Conservation (phyloP, 2,329 filamentous ascomycete genomes). For the Hypoxylon sp. region DNA sequence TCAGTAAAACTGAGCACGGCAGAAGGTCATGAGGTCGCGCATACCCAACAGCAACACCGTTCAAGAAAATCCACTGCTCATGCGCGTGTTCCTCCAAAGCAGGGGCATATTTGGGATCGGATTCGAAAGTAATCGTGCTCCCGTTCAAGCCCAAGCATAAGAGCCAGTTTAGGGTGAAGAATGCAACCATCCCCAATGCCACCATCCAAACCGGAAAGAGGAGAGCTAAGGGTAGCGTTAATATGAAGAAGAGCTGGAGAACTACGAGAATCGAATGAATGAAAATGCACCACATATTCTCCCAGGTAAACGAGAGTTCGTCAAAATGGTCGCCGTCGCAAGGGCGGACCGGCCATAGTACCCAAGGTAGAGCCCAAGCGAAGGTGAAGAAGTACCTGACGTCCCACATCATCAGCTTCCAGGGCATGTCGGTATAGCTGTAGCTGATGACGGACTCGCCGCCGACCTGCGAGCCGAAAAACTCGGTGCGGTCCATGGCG, state of each 20-base stretch:
- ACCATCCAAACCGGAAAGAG: constrained; percentile 67
- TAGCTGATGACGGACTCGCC: constrained; percentile 71
- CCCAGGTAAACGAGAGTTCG: constrained; percentile 72
- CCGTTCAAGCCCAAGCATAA: constrained; percentile 70
- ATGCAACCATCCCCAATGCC: constrained; percentile 57
- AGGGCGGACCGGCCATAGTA: constrained; percentile 71
- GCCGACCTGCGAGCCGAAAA: constrained; percentile 72
- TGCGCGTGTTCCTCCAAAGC: constrained; percentile 65
- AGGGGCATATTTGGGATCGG: constrained; percentile 67
- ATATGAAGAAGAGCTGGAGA: constrained; percentile 72
- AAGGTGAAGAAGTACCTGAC: constrained; percentile 70
- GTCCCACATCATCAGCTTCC: constrained; percentile 66
- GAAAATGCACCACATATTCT: constrained; percentile 70
- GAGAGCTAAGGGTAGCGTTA: constrained; percentile 68
- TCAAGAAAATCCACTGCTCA: constrained; percentile 86
- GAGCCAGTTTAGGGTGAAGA: constrained; percentile 65
- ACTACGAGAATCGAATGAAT: constrained; percentile 72
- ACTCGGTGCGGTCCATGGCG: constrained; percentile 59
- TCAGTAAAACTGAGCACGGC: constrained; percentile 11
- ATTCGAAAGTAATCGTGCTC: constrained; percentile 63
- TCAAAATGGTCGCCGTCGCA: constrained; percentile 69
- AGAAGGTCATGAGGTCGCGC: constrained; percentile 48
- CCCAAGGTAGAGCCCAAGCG: constrained; percentile 70
- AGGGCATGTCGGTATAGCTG: constrained; percentile 71
- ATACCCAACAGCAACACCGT: constrained; percentile 77